Evolutionary conservation across 2,329 filamentous ascomycete species (phyloP).

Genomic region (Akanthomyces dipterigenus): DNA sequence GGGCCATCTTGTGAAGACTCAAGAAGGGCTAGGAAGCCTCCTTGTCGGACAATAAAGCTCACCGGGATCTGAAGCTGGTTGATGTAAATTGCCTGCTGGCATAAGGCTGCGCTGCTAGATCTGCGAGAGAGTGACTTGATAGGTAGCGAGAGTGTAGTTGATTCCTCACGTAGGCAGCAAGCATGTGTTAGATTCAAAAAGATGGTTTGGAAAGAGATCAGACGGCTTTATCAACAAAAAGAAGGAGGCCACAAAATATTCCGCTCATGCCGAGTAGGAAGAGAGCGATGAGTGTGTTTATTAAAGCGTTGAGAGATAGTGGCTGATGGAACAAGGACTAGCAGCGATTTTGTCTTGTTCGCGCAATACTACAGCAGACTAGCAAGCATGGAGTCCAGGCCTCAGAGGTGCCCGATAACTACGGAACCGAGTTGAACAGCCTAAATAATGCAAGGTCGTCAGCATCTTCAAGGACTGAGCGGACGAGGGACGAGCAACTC

Average conservation of each 20-base stretch:
- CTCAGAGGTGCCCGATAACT: not conserved
- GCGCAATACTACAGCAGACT: not conserved
- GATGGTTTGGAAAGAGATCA: not conserved
- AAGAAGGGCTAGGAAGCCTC: not conserved
- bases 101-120: not conserved
- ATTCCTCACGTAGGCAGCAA: not conserved
- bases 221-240: not conserved
- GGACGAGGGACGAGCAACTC: not conserved
- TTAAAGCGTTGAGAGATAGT: not conserved
- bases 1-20: not conserved
- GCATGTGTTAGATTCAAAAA: not conserved
- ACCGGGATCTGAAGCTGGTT: not conserved
- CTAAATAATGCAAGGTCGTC: not conserved
- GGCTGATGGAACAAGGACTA: not conserved
- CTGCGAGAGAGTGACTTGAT: not conserved
- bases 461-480: slow-evolving; percentile 7
- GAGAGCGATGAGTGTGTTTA: not conserved
- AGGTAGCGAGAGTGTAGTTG: not conserved
- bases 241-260: no score
- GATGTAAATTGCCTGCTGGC: not conserved
- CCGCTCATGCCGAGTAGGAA: not conserved
- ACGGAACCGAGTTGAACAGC: not conserved
- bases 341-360: not conserved
- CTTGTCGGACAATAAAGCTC: not conserved
- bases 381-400: not conserved